A percentile compares a stretch with the other conserved stretches of the same genome.
phyloP scores from a whole-genome alignment of 805 yeast species.

The Blastobotrys peoriensis region DNA sequence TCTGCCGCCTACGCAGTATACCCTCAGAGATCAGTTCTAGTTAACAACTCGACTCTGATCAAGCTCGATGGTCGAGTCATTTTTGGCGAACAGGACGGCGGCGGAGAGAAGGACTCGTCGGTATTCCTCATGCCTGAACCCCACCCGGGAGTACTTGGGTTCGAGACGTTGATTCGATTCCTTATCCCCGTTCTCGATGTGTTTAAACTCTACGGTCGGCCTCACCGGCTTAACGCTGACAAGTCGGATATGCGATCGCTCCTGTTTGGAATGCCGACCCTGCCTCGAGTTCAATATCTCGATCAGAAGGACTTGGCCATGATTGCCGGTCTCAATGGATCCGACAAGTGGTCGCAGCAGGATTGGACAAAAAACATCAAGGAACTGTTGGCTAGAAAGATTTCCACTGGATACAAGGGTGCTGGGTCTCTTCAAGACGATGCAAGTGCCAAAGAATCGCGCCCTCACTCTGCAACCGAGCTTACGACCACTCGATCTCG shows the following conservation, averaged over 20 bases:
- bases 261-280: slow-evolving; percentile 75
- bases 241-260: slow-evolving; percentile 59
- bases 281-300: slow-evolving; percentile 70
- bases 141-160: slow-evolving; percentile 78
- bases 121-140: slow-evolving; percentile 78
- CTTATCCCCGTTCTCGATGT: slow-evolving; percentile 70
- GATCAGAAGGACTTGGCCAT: slow-evolving; percentile 54
- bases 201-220: slow-evolving; percentile 77
- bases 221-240: slow-evolving; percentile 66
- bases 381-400: slow-evolving; percentile 47
- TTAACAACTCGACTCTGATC: slow-evolving; percentile 82
- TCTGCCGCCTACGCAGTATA: slow-evolving; percentile 81
- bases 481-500: background rate
- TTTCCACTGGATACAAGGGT: slow-evolving; percentile 42
- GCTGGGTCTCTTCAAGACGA: slow-evolving; percentile 26
- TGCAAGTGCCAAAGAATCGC: background rate
- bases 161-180: slow-evolving; percentile 78
- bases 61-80: slow-evolving; percentile 77
- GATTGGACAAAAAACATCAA: slow-evolving; percentile 58
- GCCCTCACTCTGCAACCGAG: slow-evolving; percentile 1
- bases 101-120: slow-evolving; percentile 47
- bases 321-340: slow-evolving; percentile 34
- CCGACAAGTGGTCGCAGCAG: slow-evolving; percentile 45
- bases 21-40: slow-evolving; percentile 75
- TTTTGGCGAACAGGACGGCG: slow-evolving; percentile 26